Conservation (phyloP, 441 rosid species). For the Populus trichocarpa region DNA sequence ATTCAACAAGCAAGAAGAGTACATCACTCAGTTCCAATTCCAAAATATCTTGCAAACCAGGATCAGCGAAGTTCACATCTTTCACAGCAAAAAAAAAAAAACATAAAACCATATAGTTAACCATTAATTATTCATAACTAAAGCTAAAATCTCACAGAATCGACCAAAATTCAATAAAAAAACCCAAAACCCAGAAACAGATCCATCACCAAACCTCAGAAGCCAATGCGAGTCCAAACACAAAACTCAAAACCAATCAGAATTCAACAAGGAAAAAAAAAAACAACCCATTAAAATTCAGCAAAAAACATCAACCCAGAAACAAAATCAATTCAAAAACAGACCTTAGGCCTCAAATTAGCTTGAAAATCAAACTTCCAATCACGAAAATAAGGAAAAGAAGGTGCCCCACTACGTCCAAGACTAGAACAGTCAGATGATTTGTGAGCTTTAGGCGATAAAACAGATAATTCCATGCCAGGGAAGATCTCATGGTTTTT, state of each 20-base stretch:
- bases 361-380: constrained; percentile 71
- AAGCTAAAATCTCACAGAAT: neutral
- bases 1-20: neutral
- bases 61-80: neutral
- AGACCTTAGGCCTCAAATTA: constrained; percentile 74
- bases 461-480: constrained; percentile 75
- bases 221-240: neutral
- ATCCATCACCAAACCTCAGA: neutral
- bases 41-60: neutral
- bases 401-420: constrained; percentile 69
- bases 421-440: constrained; percentile 62
- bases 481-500: constrained; percentile 78
- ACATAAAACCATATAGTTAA: neutral
- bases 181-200: neutral
- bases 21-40: neutral
- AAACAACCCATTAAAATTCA: neutral
- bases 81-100: neutral
- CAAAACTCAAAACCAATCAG: neutral
- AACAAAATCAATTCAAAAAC: neutral
- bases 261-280: constrained; percentile 5
- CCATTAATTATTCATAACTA: neutral
- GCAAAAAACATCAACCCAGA: neutral
- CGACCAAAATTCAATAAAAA: neutral
- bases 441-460: constrained; percentile 51
- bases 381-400: constrained; percentile 79